Percentiles rank a stretch among this genome's conserved stretches.
phyloP scores from a whole-genome alignment of 78 protist species.

The Dictyostelium capitatum region DNA sequence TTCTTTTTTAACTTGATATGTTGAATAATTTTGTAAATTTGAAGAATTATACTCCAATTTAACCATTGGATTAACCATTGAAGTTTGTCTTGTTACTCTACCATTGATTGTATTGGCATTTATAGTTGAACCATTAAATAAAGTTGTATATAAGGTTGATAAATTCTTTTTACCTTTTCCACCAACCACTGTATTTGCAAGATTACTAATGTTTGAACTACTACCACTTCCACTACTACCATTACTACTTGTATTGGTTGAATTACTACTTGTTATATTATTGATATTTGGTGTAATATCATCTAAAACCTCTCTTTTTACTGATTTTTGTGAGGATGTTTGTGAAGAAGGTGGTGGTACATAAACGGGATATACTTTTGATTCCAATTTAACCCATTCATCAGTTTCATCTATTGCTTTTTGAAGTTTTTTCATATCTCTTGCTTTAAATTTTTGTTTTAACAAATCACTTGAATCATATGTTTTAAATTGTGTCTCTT shows the following conservation, averaged over 20 bases:
- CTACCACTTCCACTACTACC: not conserved
- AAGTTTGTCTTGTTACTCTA: slow-evolving; percentile 16
- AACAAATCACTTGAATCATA: slow-evolving; percentile 20
- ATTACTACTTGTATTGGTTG: not conserved
- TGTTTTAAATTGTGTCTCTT: slow-evolving; percentile 32
- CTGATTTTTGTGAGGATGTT: not conserved
- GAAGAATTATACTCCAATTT: slow-evolving; percentile 8
- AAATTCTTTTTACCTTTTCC: not conserved
- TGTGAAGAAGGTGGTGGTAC: not conserved
- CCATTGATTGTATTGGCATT: not conserved
- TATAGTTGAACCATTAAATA: not conserved
- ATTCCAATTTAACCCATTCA: slow-evolving; percentile 15
- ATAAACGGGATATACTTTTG: slow-evolving; percentile 26
- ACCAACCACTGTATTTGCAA: not conserved
- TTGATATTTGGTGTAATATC: not conserved
- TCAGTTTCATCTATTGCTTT: slow-evolving; percentile 52
- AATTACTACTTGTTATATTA: too few relatives aligned
- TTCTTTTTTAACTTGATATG: not conserved
- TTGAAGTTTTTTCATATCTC: slow-evolving; percentile 36
- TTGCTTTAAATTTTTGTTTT: slow-evolving; percentile 39
- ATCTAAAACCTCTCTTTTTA: not conserved
- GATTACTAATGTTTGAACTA: not conserved
- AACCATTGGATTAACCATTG: not conserved
- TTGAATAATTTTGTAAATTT: not conserved
- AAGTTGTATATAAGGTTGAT: not conserved